Evolutionary conservation across 1,284 basidiomycete species (phyloP), one percentile per base, ranked within the genome.

Genomic region (Sanguinoderma infundibulare): DNA sequence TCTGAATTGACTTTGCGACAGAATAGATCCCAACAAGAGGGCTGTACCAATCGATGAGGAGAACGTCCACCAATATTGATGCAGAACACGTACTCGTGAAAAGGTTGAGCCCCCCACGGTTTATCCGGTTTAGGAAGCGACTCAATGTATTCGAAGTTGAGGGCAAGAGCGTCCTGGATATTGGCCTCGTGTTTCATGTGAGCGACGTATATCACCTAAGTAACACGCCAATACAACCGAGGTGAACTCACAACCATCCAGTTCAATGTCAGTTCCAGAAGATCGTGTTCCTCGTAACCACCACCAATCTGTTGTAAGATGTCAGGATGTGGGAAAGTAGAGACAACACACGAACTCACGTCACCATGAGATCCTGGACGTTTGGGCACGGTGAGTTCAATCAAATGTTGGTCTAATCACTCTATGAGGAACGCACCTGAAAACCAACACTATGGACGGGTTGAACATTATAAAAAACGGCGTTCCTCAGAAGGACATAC

Each of bases 181-280:
- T 89, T 82, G 4, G 86, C 81, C 86, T 88, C 59, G 22, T 38
- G 22, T 9, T 12, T 6, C 15, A 34, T 32, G n/a, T 54, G 28
- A 52, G 35, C 10, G 14, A 20, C 26, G 4, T 15, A 12, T 9
- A 17, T 28, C 12, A 9, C 26, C 3, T 6, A 8, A 3, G 4
- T 22, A 10, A n/a, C n/a, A n/a, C n/a, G n/a, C n/a, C n/a, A 6
- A 14, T 52, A n/a, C 15, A 26, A 4, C 12, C 14, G 28, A 42
- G 2, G 17, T n/a, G 17, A 14, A 70, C 82, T 44, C 66, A 88
- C 87, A 55, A 80, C 80, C 86, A 91, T 89, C 89, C 89, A 91
- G 44, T 77, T 77, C 42, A 91, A 74, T 5, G 86, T 81, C 36
- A 90, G 52, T 67, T 90, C 87, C 0, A 89, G 79, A n/a, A 91